Conservation (phyloP, 2,329 filamentous ascomycete genomes). For the Aspergillus flavus region DNA sequence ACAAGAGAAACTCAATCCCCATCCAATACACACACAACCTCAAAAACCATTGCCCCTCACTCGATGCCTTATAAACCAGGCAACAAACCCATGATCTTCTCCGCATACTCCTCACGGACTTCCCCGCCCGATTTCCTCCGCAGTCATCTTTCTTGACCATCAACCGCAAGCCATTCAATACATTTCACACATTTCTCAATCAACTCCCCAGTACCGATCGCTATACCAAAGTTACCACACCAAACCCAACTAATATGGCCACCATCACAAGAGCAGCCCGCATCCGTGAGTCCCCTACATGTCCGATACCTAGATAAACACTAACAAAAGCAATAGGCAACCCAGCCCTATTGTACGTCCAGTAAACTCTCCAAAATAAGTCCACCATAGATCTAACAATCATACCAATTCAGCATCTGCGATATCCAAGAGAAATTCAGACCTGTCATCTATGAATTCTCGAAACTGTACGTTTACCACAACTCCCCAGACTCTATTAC, state of each 20-base stretch:
- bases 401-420: slow-evolving; percentile 67
- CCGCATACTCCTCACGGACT: slow-evolving; percentile 15
- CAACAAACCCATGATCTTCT: slow-evolving; percentile 2
- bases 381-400: neutral
- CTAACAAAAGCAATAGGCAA: slow-evolving; percentile 39
- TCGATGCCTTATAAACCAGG: slow-evolving; percentile 15
- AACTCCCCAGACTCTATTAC: neutral
- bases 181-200: neutral
- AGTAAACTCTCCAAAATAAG: neutral
- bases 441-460: slow-evolving; percentile 78
- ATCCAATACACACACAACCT: too few species aligned
- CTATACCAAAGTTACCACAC: neutral
- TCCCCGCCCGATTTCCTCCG: slow-evolving; percentile 17
- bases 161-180: neutral
- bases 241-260: slow-evolving; percentile 17
- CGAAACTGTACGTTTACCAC: slow-evolving; percentile 66
- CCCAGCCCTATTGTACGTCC: slow-evolving; percentile 50
- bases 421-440: slow-evolving; percentile 95
- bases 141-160: neutral
- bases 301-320: neutral
- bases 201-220: neutral
- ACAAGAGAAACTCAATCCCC: neutral
- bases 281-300: slow-evolving; percentile 29
- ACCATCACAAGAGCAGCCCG: slow-evolving; percentile 23
- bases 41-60: neutral